phyloP scores from a whole-genome alignment of 352 stramenopile species.

The Phytophthora boehmeriae region DNA sequence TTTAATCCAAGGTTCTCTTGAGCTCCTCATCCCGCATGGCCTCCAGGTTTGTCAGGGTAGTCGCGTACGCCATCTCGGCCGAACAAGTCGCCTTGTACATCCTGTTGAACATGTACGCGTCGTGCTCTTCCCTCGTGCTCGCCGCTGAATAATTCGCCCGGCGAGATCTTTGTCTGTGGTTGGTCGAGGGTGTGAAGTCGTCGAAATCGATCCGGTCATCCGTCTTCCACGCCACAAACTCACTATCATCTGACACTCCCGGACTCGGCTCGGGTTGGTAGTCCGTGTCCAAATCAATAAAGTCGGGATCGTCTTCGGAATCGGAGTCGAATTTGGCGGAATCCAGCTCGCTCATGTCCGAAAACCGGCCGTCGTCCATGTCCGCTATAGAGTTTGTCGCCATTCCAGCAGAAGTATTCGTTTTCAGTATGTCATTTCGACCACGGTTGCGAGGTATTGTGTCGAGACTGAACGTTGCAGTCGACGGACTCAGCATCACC shows the following conservation, averaged over 20 bases:
- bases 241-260: constrained; percentile 11
- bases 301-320: constrained; percentile 5
- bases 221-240: constrained; percentile 18
- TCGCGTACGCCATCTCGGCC: too few relatives aligned
- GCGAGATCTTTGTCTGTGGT: background rate
- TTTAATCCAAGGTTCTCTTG: too few relatives aligned
- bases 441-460: background rate
- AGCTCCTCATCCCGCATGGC: too few relatives aligned
- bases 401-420: constrained; percentile 17
- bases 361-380: constrained; percentile 32
- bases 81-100: too few relatives aligned
- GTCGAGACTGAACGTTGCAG: background rate
- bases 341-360: constrained; percentile 12
- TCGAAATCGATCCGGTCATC: constrained; percentile 16
- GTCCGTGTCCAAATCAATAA: background rate
- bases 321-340: constrained; percentile 26
- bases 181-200: constrained; percentile 15
- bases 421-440: constrained; percentile 17
- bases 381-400: constrained; percentile 23
- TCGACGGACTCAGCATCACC: background rate
- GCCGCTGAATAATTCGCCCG: too few relatives aligned
- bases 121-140: too few relatives aligned
- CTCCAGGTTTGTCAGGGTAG: too few relatives aligned
- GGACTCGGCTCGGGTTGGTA: constrained; percentile 10
- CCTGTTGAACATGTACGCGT: too few relatives aligned